A percentile compares a stretch with the other conserved stretches of the same genome.
These are phyloP conservation scores for Trichoderma virens DNA, from an alignment of 495 filamentous ascomycete genomes.

Conservation along the genomic window DNA sequence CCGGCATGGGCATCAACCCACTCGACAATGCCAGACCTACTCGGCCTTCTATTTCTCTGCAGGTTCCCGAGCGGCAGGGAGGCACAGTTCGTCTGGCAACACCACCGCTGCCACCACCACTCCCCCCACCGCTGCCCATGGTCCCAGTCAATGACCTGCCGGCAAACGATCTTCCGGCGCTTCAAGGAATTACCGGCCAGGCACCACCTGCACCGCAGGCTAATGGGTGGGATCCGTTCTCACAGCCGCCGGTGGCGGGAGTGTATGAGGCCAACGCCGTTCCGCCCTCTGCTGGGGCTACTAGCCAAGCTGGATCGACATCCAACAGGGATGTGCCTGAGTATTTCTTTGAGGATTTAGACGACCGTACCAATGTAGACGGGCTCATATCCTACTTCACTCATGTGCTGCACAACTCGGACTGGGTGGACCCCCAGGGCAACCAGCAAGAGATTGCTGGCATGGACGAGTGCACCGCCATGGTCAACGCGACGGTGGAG, in stretches of 20 bases:
- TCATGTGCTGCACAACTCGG: slow-evolving; percentile 28
- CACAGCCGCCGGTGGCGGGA: neutral
- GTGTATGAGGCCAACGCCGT: neutral
- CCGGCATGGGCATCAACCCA: neutral
- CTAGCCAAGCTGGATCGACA: neutral
- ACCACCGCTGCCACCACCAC: slow-evolving; percentile 32
- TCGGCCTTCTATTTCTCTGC: slow-evolving; percentile 58
- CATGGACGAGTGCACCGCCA: slow-evolving; percentile 41
- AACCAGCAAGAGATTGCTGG: slow-evolving; percentile 25
- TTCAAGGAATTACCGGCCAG: slow-evolving; percentile 21
- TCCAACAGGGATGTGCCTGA: neutral
- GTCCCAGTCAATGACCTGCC: slow-evolving; percentile 56
- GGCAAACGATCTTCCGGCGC: neutral
- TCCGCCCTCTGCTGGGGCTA: neutral
- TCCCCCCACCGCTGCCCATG: slow-evolving; percentile 32
- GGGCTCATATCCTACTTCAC: slow-evolving; percentile 40
- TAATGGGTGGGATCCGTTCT: slow-evolving; percentile 12
- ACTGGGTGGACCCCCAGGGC: slow-evolving; percentile 36
- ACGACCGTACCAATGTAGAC: slow-evolving; percentile 40
- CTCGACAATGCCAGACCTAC: slow-evolving; percentile 23
- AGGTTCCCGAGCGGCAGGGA: slow-evolving; percentile 69
- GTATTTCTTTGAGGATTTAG: slow-evolving; percentile 20
- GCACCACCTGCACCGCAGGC: neutral
- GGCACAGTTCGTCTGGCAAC: slow-evolving; percentile 72
- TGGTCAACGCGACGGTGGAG: slow-evolving; percentile 37